Evolutionary conservation across 208 protist genomes (phyloP), one percentile per base, ranked within the genome.

Genomic region (Wallacemonas rigidus): DNA sequence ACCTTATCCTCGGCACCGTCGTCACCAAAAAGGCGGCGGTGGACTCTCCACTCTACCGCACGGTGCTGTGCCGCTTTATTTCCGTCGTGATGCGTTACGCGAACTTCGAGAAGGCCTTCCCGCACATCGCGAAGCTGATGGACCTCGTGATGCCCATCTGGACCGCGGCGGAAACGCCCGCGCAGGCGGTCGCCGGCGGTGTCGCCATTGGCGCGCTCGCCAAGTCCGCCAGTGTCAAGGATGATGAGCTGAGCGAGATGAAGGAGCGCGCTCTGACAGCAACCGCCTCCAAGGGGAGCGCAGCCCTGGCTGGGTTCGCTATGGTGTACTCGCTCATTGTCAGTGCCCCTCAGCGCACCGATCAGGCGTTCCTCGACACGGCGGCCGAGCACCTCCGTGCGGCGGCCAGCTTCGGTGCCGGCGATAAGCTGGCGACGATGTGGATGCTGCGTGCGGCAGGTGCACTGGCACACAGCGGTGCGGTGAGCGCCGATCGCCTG

Each of bases 21-120:
- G 77, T 94, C 2, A 90, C 89, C 4, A 95, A 94, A 77, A 90
- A 89, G 71, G 55, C 79, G n/a, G 78, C 92, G 35, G 85, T 91
- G 11, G 90, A 97, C 80, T 83, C 87, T 9, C 77, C 88, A 65
- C 76, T 95, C 43, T 82, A 94, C 63, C 79, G 81, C 39, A 92
- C 89, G n/a, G 92, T 95, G 26, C 82, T 97, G 82, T 97, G 92
- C 79, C 90, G 92, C 69, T 97, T 95, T 67, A 81, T 97, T 45
- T 94, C 89, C 65, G 84, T 92, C 12, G 87, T 97, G 38, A 85
- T 97, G 64, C 92, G 92, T 67, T 93, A 95, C 65, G 74, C 79
- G 62, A 76, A 90, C 61, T 88, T 92, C 63, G 85, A 80, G 14
- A 91, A 93, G 80, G 75, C 86, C 45, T 81, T 92, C 54, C 80